These are phyloP conservation scores for Boletus fagicola DNA, from an alignment of 768 basidiomycete genomes.

Conservation along the genomic window DNA sequence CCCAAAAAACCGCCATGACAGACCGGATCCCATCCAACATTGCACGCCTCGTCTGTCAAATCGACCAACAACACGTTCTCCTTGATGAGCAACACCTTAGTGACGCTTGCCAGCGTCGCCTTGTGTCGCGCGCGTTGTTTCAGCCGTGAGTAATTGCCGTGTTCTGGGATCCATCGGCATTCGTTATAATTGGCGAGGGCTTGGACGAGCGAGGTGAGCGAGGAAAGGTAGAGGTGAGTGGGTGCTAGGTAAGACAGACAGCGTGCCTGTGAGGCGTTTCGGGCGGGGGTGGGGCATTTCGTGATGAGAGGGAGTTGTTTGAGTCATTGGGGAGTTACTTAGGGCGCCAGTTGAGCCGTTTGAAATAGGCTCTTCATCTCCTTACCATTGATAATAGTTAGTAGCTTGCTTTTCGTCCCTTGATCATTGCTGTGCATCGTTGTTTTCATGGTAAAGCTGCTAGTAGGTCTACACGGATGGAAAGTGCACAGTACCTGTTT, in stretches of 20 bases:
- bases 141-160: slow-evolving; percentile 51
- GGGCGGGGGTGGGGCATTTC: no score
- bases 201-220: slow-evolving; percentile 49
- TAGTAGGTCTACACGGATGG: no score
- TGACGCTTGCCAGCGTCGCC: slow-evolving; percentile 51
- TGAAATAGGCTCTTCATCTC: no score
- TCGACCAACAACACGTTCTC: slow-evolving; percentile 49
- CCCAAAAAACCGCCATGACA: slow-evolving; percentile 59
- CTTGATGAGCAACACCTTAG: slow-evolving; percentile 53
- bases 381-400: no score
- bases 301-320: no score
- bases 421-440: no score
- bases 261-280: no score
- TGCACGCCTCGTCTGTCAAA: slow-evolving; percentile 53
- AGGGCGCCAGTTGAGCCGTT: no score
- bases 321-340: no score
- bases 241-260: slow-evolving; percentile 28
- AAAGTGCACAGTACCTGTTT: no score
- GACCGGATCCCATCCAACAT: slow-evolving; percentile 46
- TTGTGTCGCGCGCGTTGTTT: slow-evolving; percentile 59
- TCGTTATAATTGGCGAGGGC: slow-evolving; percentile 57
- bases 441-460: no score
- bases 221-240: slow-evolving; percentile 48
- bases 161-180: slow-evolving; percentile 54
- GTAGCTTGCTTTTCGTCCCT: no score